These are phyloP conservation scores for Prunus armeniaca DNA, from an alignment of 306 rosid genomes.

Conservation along the genomic window DNA sequence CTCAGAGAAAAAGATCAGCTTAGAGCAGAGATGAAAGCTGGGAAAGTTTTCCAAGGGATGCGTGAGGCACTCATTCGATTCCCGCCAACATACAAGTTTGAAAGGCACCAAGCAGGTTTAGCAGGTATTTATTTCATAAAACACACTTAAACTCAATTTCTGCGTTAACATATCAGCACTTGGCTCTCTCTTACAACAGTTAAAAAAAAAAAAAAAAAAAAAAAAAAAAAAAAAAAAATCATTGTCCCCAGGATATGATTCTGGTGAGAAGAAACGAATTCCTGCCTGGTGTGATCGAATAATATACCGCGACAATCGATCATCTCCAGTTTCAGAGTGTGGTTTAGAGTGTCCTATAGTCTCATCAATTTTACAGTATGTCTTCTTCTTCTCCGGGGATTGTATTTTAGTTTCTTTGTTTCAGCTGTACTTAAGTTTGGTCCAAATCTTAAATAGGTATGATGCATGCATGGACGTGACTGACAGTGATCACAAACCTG, in stretches of 20 bases:
- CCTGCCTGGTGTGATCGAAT: constrained; percentile 99
- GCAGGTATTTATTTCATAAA: constrained; percentile 49
- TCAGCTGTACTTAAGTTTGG: constrained; percentile 18
- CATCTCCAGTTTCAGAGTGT: constrained; percentile 55
- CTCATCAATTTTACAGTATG: constrained; percentile 82
- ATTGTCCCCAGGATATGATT: constrained; percentile 69
- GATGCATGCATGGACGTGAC: constrained; percentile 99
- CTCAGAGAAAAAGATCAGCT: constrained; percentile 99
- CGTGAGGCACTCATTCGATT: constrained; percentile 88
- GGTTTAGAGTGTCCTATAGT: constrained; percentile 85
- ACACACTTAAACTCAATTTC: neutral
- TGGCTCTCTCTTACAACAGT: too few species aligned
- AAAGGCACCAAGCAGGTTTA: constrained; percentile 84
- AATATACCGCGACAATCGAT: constrained; percentile 89
- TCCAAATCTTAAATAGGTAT: constrained; percentile 53
- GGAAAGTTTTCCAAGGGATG: constrained; percentile 99
- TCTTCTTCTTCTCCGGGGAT: constrained; percentile 15
- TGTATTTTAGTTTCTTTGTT: constrained; percentile 12
- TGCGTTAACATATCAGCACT: neutral
- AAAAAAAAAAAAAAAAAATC: too few species aligned
- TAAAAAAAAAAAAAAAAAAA: too few species aligned
- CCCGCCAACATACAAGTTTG: constrained; percentile 98
- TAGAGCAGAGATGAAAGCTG: constrained; percentile 91
- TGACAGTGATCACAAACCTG: constrained; percentile 98
- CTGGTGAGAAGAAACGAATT: constrained; percentile 97